These are phyloP conservation scores for Pythium utonaiense DNA, from an alignment of 352 stramenopile genomes.

Conservation along the genomic window DNA sequence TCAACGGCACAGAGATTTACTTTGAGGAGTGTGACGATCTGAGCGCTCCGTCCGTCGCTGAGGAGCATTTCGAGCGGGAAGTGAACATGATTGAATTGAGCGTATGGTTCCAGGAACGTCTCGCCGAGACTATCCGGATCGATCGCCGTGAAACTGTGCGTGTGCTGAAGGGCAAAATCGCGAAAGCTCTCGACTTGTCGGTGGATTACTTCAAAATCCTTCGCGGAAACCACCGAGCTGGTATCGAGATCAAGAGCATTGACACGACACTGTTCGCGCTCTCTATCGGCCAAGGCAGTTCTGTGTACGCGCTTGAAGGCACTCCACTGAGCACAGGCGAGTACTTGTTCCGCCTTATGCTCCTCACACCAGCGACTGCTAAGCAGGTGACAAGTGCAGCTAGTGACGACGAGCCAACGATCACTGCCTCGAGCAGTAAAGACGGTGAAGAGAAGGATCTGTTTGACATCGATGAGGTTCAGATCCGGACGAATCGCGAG, in stretches of 20 bases:
- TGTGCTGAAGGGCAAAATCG: constrained; percentile 57
- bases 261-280: constrained; percentile 75
- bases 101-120: constrained; percentile 48
- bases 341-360: constrained; percentile 75
- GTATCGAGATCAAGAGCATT: constrained; percentile 79
- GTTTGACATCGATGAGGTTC: constrained; percentile 62
- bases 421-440: constrained; percentile 23
- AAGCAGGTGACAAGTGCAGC: background rate
- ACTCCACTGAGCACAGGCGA: constrained; percentile 64
- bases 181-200: constrained; percentile 36
- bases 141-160: constrained; percentile 69
- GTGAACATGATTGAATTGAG: constrained; percentile 81
- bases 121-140: constrained; percentile 55
- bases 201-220: constrained; percentile 71
- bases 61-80: constrained; percentile 68
- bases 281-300: constrained; percentile 65
- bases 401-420: constrained; percentile 1
- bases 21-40: constrained; percentile 64
- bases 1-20: constrained; percentile 69
- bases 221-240: constrained; percentile 60
- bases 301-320: constrained; percentile 61
- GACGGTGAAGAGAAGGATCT: constrained; percentile 26
- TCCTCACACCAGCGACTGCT: constrained; percentile 32
- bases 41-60: constrained; percentile 39
- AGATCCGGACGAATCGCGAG: constrained; percentile 47